These are phyloP conservation scores for Solanum ossicruentum DNA, from an alignment of 257 asterid species.

Conservation along the genomic window DNA sequence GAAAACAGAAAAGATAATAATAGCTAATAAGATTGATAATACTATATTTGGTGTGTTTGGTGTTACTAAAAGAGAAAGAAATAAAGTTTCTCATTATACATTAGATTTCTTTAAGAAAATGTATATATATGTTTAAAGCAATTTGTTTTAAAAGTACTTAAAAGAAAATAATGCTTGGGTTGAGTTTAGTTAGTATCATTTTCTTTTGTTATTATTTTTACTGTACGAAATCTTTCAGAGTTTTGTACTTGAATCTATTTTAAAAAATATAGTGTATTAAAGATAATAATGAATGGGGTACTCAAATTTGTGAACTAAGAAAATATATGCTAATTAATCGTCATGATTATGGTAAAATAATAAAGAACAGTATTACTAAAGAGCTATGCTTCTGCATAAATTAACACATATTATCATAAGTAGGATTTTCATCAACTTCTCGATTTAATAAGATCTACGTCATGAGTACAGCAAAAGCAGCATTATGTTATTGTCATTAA, in stretches of 20 bases:
- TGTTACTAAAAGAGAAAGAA: neutral
- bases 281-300: neutral
- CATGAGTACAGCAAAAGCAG: neutral
- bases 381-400: neutral
- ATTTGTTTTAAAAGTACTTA: neutral
- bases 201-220: neutral
- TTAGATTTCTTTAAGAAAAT: neutral
- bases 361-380: neutral
- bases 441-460: neutral
- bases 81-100: neutral
- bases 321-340: neutral
- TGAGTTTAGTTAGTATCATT: neutral
- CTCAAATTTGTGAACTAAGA: neutral
- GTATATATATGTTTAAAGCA: neutral
- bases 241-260: neutral
- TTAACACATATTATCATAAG: neutral
- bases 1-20: neutral
- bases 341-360: neutral
- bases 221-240: neutral
- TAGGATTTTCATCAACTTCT: neutral
- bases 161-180: neutral
- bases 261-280: neutral
- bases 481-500: neutral
- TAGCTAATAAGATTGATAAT: neutral
- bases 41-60: neutral